These are phyloP conservation scores for Mentha longifolia DNA, from an alignment of 257 asterid genomes.

Conservation along the genomic window DNA sequence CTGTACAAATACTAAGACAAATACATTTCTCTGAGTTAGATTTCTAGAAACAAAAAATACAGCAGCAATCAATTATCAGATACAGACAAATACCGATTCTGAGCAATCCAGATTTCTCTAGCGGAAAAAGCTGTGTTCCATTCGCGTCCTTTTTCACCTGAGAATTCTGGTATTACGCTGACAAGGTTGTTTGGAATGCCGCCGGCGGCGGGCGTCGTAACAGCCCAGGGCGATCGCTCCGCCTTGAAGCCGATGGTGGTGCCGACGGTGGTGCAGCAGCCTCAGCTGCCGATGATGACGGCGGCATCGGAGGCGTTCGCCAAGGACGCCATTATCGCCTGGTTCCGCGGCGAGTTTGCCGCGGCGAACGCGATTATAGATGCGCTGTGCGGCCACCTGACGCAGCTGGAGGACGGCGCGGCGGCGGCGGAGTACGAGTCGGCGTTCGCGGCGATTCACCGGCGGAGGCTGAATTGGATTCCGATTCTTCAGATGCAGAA, in stretches of 20 bases:
- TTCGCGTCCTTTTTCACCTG: slow-evolving; percentile 26
- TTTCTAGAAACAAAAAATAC: slow-evolving; percentile 11
- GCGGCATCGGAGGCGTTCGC: slow-evolving; percentile 64
- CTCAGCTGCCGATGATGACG: slow-evolving; percentile 50
- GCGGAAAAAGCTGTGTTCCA: neutral
- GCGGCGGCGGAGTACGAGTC: slow-evolving; percentile 64
- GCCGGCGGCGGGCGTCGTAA: slow-evolving; percentile 69
- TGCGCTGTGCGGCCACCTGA: slow-evolving; percentile 76
- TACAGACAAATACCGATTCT: slow-evolving; percentile 18
- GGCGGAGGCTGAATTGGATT: slow-evolving; percentile 92
- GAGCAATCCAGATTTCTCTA: slow-evolving; percentile 13
- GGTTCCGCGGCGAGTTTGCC: slow-evolving; percentile 95
- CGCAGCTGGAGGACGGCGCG: slow-evolving; percentile 63
- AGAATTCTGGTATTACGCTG: slow-evolving; percentile 8
- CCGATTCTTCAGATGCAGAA: slow-evolving; percentile 96
- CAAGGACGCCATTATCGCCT: slow-evolving; percentile 84
- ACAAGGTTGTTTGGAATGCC: slow-evolving; percentile 60
- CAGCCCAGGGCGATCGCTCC: slow-evolving; percentile 56
- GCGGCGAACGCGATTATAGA: slow-evolving; percentile 98
- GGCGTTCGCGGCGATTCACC: slow-evolving; percentile 80
- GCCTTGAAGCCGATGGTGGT: slow-evolving; percentile 47
- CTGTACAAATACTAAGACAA: slow-evolving; percentile 16
- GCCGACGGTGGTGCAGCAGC: slow-evolving; percentile 50
- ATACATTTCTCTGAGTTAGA: slow-evolving; percentile 22
- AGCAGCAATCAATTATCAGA: slow-evolving; percentile 12